Conservation (phyloP, 129 eudicot species). For the Escallonia herrerae region DNA sequence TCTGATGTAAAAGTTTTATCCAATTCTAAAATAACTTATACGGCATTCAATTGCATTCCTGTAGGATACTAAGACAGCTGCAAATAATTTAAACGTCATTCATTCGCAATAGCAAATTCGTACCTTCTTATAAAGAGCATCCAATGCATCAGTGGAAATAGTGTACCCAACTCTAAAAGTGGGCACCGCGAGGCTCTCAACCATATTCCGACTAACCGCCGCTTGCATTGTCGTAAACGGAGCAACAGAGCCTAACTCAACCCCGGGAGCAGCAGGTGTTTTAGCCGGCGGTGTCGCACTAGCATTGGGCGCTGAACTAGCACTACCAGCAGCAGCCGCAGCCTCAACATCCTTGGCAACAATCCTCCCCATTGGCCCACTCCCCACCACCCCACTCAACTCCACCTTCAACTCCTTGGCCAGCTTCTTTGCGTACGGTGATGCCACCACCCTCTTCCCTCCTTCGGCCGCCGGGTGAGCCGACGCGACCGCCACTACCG, state of each 20-base stretch:
- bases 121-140: slow-evolving; percentile 96
- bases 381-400: slow-evolving; percentile 71
- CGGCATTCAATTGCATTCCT: too few species aligned
- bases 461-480: slow-evolving; percentile 84
- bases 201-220: slow-evolving; percentile 93
- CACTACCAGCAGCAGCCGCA: slow-evolving; percentile 42
- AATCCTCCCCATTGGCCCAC: slow-evolving; percentile 86
- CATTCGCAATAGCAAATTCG: not conserved
- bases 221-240: slow-evolving; percentile 92
- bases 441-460: slow-evolving; percentile 92
- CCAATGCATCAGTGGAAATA: slow-evolving; percentile 90
- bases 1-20: too few species aligned
- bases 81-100: not conserved
- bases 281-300: slow-evolving; percentile 1
- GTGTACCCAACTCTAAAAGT: slow-evolving; percentile 96
- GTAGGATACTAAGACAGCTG: too few species aligned
- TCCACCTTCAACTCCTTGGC: slow-evolving; percentile 87
- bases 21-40: too few species aligned
- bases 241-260: slow-evolving; percentile 70
- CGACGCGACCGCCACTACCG: slow-evolving; percentile 29
- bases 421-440: slow-evolving; percentile 94
- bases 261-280: slow-evolving; percentile 4
- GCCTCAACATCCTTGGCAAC: slow-evolving; percentile 99
- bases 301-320: slow-evolving; percentile 25
- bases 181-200: slow-evolving; percentile 86